These are phyloP conservation scores for Plasmodium malariae DNA, from an alignment of 169 alveolate genomes.

Conservation along the genomic window DNA sequence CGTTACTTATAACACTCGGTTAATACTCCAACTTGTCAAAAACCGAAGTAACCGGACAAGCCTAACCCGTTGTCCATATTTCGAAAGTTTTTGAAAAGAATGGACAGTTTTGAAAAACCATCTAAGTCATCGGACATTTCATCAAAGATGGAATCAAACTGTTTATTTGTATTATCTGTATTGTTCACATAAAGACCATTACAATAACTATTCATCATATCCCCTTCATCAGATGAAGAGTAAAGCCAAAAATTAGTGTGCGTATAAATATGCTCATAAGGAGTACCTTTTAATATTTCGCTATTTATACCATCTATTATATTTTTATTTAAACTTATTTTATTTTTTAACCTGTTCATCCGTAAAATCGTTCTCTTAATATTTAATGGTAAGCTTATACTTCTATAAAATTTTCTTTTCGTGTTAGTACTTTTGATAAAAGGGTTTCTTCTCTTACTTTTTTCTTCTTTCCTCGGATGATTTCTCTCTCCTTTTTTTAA, in stretches of 20 bases:
- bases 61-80: conserved; percentile 35
- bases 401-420: conserved; percentile 20
- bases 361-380: conserved; percentile 39
- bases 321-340: conserved; percentile 64
- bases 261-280: conserved; percentile 73
- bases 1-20: too few species aligned
- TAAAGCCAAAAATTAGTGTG: conserved; percentile 74
- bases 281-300: conserved; percentile 59
- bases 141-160: conserved; percentile 31
- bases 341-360: conserved; percentile 30
- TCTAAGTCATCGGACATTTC: conserved; percentile 34
- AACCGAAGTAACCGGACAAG: conserved; percentile 60
- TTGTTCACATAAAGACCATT: conserved; percentile 29
- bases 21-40: conserved; percentile 14
- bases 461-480: background rate
- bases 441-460: background rate
- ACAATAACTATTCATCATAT: background rate
- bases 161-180: background rate
- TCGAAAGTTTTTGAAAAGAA: conserved; percentile 39
- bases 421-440: background rate
- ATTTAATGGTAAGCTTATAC: conserved; percentile 65
- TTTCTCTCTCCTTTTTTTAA: too few species aligned
- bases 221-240: conserved; percentile 62
- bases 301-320: conserved; percentile 67
- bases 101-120: conserved; percentile 34